These are phyloP conservation scores for Dryadomyces quercus-mongolicae DNA, from an alignment of 2,329 filamentous ascomycete species.

Conservation along the genomic window DNA sequence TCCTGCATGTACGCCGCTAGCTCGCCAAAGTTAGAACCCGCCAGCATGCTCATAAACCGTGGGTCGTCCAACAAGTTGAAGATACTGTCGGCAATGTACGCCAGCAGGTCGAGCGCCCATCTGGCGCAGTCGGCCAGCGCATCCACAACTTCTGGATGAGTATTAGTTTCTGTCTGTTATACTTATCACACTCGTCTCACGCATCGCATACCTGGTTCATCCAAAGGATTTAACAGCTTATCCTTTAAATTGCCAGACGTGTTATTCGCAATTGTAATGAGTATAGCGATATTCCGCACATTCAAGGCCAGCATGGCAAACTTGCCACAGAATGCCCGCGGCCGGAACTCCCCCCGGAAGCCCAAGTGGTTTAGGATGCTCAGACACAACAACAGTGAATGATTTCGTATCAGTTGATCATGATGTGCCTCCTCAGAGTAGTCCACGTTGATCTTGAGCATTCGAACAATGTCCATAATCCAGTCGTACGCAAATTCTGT, in stretches of 20 bases:
- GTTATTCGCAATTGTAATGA: conserved; percentile 52
- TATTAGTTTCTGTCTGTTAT: neutral
- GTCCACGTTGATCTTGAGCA: conserved; percentile 64
- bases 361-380: conserved; percentile 71
- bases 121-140: conserved; percentile 61
- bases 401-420: conserved; percentile 62
- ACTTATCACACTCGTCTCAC: neutral
- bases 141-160: conserved; percentile 51
- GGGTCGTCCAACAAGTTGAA: conserved; percentile 41
- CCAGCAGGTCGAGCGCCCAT: conserved; percentile 64
- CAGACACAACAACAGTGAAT: conserved; percentile 60
- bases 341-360: conserved; percentile 50
- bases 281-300: conserved; percentile 56
- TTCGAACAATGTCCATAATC: conserved; percentile 54
- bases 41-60: conserved; percentile 38
- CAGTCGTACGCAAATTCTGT: conserved; percentile 49
- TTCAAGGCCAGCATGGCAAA: conserved; percentile 65
- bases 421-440: conserved; percentile 65
- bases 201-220: conserved; percentile 43
- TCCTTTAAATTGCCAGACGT: conserved; percentile 40
- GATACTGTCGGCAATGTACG: conserved; percentile 48
- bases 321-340: conserved; percentile 57
- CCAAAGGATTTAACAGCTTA: conserved; percentile 40
- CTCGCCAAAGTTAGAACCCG: conserved; percentile 32
- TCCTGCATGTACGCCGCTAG: conserved; percentile 39